A percentile compares a stretch with the other conserved stretches of the same genome.
Evolutionary conservation across 805 yeast genomes (phyloP).

Genomic region (Candida maesae): DNA sequence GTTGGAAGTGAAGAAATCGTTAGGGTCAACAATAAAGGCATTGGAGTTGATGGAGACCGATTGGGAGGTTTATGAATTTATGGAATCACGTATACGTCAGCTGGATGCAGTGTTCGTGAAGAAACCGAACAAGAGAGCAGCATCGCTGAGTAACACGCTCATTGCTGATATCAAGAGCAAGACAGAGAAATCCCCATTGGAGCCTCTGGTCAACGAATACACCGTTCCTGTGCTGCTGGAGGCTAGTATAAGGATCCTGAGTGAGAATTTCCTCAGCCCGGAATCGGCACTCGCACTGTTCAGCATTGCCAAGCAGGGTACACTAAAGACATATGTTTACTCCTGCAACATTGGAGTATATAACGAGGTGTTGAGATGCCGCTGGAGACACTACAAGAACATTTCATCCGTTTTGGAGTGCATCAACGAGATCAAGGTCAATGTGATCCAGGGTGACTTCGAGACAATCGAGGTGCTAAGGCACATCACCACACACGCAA

Average conservation of each 20-base stretch:
- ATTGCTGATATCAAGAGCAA: constrained; percentile 1
- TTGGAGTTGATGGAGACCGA: constrained; percentile 8
- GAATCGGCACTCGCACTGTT: constrained; percentile 33
- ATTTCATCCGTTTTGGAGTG: constrained; percentile 31
- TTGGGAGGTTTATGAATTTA: constrained; percentile 8
- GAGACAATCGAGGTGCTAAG: constrained; percentile 27
- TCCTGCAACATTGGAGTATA: constrained; percentile 38
- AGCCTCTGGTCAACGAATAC: constrained; percentile 15
- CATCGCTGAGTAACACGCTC: constrained; percentile 1
- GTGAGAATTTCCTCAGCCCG: constrained; percentile 12
- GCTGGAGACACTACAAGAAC: constrained; percentile 39
- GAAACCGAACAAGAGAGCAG: not conserved
- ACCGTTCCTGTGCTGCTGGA: constrained; percentile 15
- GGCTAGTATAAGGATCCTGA: constrained; percentile 8
- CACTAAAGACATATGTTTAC: constrained; percentile 32
- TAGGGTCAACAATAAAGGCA: constrained; percentile 1
- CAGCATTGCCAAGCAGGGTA: constrained; percentile 30
- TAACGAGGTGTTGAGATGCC: constrained; percentile 32
- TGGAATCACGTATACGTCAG: constrained; percentile 1
- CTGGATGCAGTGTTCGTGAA: constrained; percentile 3
- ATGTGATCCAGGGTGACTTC: constrained; percentile 36
- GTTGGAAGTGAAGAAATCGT: constrained; percentile 5
- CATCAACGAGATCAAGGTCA: constrained; percentile 38
- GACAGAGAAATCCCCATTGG: constrained; percentile 2
- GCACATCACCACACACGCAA: constrained; percentile 11